Conservation (phyloP, 805 yeast species). For the Helenozyma rhizophorensis region DNA sequence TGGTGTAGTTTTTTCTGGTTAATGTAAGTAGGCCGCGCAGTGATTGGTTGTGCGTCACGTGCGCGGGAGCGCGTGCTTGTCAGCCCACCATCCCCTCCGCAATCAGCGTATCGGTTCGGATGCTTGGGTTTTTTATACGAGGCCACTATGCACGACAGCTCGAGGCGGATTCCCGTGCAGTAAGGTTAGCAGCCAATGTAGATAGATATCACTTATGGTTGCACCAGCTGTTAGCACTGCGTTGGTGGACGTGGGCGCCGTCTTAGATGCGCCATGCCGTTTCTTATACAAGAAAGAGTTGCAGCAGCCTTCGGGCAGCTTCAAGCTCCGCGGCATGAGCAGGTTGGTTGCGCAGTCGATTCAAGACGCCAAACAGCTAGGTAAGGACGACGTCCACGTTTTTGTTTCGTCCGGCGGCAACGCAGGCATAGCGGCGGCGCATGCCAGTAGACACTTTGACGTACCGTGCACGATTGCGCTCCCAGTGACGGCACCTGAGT, state of each 20-base stretch:
- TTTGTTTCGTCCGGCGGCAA: slow-evolving; percentile 54
- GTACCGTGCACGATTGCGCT: slow-evolving; percentile 56
- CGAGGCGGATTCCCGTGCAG: no score
- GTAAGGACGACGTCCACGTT: slow-evolving; percentile 31
- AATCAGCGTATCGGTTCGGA: no score
- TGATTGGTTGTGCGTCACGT: slow-evolving; percentile 10
- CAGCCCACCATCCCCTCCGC: slow-evolving; percentile 1
- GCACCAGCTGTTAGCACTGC: slow-evolving; percentile 32
- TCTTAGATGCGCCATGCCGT: slow-evolving; percentile 28
- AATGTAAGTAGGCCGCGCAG: slow-evolving; percentile 3
- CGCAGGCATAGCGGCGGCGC: slow-evolving; percentile 55
- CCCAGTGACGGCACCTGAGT: slow-evolving; percentile 45
- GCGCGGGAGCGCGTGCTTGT: no score
- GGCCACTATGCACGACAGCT: no score
- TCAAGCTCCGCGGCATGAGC: slow-evolving; percentile 55
- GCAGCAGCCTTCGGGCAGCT: slow-evolving; percentile 55
- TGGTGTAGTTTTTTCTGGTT: background rate
- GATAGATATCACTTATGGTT: no score
- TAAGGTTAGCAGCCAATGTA: no score
- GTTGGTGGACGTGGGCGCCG: slow-evolving; percentile 33
- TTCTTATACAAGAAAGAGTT: slow-evolving; percentile 46
- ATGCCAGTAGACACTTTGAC: slow-evolving; percentile 33
- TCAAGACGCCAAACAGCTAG: slow-evolving; percentile 18
- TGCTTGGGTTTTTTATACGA: no score
- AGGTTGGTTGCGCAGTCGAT: slow-evolving; percentile 35